These are phyloP conservation scores for Tuber umbilicatum DNA, from an alignment of 495 filamentous ascomycete species.

Conservation along the genomic window DNA sequence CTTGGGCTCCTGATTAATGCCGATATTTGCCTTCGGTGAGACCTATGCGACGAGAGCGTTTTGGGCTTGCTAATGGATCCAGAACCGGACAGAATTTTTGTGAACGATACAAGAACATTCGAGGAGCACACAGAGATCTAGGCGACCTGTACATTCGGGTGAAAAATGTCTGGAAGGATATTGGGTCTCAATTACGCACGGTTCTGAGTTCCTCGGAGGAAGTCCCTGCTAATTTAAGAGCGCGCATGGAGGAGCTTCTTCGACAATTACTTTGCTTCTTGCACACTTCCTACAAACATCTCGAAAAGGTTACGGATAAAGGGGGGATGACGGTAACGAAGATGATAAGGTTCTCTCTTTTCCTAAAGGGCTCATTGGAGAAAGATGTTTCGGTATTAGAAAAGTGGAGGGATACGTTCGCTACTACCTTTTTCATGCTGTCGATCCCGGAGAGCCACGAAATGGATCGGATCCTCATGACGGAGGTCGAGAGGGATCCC, in stretches of 20 bases:
- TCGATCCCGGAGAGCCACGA: slow-evolving; percentile 36
- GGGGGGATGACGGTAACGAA: not conserved
- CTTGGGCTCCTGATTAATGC: slow-evolving; percentile 15
- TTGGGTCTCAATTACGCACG: slow-evolving; percentile 43
- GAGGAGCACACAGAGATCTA: slow-evolving; percentile 36
- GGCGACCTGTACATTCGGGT: slow-evolving; percentile 42
- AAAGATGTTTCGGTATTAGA: slow-evolving; percentile 43
- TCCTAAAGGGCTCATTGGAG: slow-evolving; percentile 40
- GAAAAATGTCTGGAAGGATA: slow-evolving; percentile 43
- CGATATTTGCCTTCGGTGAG: slow-evolving; percentile 28
- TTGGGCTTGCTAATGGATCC: not conserved
- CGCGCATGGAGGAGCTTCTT: slow-evolving; percentile 41
- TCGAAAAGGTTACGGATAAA: slow-evolving; percentile 33
- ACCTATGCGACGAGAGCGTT: not conserved
- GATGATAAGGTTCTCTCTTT: slow-evolving; percentile 14
- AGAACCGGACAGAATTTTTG: slow-evolving; percentile 22
- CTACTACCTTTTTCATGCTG: slow-evolving; percentile 46
- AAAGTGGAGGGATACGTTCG: slow-evolving; percentile 44
- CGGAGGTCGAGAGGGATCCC: not conserved
- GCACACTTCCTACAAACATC: slow-evolving; percentile 29
- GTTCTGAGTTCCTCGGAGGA: slow-evolving; percentile 39
- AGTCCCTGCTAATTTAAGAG: slow-evolving; percentile 44
- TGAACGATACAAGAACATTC: slow-evolving; percentile 21
- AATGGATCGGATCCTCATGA: slow-evolving; percentile 40
- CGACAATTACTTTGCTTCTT: slow-evolving; percentile 41